Evolutionary conservation across 495 filamentous ascomycete genomes (phyloP), one percentile per base, ranked within the genome.

Genomic region (Staphylotrichum longicolle): DNA sequence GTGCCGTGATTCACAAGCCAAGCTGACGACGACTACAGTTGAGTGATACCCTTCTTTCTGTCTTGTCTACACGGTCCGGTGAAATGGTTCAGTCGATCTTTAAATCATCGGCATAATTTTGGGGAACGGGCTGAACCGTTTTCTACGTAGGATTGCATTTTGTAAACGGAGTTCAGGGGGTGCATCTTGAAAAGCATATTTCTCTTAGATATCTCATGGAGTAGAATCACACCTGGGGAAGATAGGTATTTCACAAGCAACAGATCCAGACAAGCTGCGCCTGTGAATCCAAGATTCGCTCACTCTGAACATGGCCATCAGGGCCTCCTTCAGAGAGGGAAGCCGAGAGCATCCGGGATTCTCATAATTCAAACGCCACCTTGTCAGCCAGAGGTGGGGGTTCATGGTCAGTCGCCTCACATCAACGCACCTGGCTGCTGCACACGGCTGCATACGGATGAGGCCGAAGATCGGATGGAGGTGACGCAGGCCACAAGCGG

Each of bases 61-160:
- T 92, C 60, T 72, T 92, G 58, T 86, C 88, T 4, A 82, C 83
- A 7, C 78, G 90, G 58, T 86, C 86, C 60, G 90, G 88, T 11
- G 88, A 91, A 73, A 86, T 93, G 66, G 88, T 91, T 34, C 73
- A 82, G 58, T 88, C 84, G 20, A 86, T 93, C 50, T 91, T 91
- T 71, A 85, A 82, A 5, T 52, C 60, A 15, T 61, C 66, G 1
- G 64, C 54, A 60, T 66, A 46, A 66, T 0, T 1, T 20, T 54
- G 35, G 7, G 42, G 42, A 45, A 45, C 9, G 40, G 40, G 40
- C 2, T 37, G 41, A 53, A 12, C 11, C 7, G 1, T 45, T 10
- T 37, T 53, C 37, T 47, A 44, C 40, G 53, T 33, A 40, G 30
- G 35, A 11, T 46, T 45, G 39, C 47, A 27, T 37, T 53, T 35